Conservation (phyloP, 768 basidiomycete species). For the Rickenella mellea region DNA sequence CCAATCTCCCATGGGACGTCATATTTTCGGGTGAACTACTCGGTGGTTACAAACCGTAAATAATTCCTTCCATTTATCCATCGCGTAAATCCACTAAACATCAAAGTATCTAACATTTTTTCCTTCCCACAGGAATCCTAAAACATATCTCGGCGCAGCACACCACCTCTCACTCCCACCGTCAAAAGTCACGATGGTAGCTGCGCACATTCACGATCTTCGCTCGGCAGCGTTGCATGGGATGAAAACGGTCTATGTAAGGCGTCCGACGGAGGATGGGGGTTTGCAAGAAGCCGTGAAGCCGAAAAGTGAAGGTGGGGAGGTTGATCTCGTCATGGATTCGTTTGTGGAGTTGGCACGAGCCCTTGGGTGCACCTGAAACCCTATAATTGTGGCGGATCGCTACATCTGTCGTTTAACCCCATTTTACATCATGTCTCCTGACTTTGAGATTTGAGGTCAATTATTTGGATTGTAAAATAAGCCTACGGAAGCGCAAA, state of each 20-base stretch:
- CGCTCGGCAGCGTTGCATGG: conserved; percentile 42
- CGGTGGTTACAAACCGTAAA: conserved; percentile 56
- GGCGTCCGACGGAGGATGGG: conserved; percentile 37
- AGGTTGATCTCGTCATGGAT: conserved; percentile 46
- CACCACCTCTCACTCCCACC: conserved; percentile 41
- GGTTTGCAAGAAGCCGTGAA: conserved; percentile 20
- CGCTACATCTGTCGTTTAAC: too few relatives aligned
- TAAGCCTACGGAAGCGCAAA: too few relatives aligned
- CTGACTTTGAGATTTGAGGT: too few relatives aligned
- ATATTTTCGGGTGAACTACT: conserved; percentile 55
- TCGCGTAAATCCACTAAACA: neutral
- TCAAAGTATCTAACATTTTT: neutral
- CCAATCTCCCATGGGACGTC: conserved; percentile 54
- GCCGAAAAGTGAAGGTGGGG: conserved; percentile 43
- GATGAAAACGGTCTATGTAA: conserved; percentile 51
- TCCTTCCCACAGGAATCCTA: conserved; percentile 30
- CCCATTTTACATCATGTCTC: too few relatives aligned
- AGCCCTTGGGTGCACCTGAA: too few relatives aligned
- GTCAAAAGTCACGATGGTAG: conserved; percentile 51
- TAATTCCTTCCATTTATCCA: neutral
- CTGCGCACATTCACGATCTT: conserved; percentile 51
- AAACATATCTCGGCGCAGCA: conserved; percentile 39
- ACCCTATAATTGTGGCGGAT: too few relatives aligned
- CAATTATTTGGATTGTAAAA: too few relatives aligned
- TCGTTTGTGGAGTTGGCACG: conserved; percentile 41